Conservation (phyloP, 2,329 filamentous ascomycete genomes). For the Penicillium palitans region DNA sequence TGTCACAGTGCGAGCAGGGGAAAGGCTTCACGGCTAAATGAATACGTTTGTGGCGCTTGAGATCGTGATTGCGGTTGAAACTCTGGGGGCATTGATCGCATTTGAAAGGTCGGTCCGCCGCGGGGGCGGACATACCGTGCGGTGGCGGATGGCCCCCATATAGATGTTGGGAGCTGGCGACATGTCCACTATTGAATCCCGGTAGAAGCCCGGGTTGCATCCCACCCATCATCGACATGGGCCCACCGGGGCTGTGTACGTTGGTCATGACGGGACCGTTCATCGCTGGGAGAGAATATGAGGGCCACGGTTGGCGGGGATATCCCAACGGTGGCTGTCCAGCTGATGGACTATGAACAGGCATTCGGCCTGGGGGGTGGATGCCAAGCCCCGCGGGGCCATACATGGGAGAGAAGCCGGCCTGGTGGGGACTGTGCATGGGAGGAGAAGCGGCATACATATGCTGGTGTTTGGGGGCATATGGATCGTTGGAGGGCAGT, state of each 20-base stretch:
- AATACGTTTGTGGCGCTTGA: slow-evolving; percentile 94
- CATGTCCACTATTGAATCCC: slow-evolving; percentile 62
- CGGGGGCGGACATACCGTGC: slow-evolving; percentile 54
- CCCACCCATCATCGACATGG: slow-evolving; percentile 68
- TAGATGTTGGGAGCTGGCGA: slow-evolving; percentile 59
- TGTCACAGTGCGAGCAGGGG: slow-evolving; percentile 86
- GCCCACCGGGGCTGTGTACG: slow-evolving; percentile 69
- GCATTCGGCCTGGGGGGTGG: slow-evolving; percentile 52
- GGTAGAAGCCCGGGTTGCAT: slow-evolving; percentile 58
- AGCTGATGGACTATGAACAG: slow-evolving; percentile 54
- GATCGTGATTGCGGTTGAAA: slow-evolving; percentile 93
- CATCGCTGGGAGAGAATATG: slow-evolving; percentile 63
- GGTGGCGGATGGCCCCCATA: slow-evolving; percentile 58
- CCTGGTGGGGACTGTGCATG: slow-evolving; percentile 53
- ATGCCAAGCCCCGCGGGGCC: slow-evolving; percentile 44
- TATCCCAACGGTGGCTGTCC: slow-evolving; percentile 37
- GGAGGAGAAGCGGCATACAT: slow-evolving; percentile 43
- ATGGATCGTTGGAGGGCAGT: slow-evolving; percentile 60
- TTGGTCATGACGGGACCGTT: slow-evolving; percentile 73
- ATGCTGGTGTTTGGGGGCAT: slow-evolving; percentile 53
- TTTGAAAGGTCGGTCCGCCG: slow-evolving; percentile 85
- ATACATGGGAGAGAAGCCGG: slow-evolving; percentile 42
- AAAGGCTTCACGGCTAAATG: slow-evolving; percentile 95
- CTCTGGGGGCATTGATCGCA: slow-evolving; percentile 90
- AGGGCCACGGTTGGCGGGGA: slow-evolving; percentile 48